Evolutionary conservation across 2,329 filamentous ascomycete genomes (phyloP).

Genomic region (Capronia coronata): DNA sequence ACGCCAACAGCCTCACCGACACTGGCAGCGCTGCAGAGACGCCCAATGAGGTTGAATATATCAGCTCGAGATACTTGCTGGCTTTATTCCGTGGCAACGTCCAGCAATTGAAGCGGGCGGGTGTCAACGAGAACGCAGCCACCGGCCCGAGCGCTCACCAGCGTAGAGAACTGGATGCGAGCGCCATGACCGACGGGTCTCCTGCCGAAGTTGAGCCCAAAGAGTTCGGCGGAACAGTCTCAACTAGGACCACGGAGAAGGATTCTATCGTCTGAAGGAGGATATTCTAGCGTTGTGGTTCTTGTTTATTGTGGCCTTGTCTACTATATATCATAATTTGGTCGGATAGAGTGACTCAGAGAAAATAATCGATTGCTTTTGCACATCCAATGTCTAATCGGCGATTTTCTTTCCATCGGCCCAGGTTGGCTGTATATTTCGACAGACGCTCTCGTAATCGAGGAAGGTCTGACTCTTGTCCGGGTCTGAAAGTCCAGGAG

Average conservation of each 20-base stretch:
- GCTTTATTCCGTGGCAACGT: conserved; percentile 17
- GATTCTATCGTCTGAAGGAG: not conserved
- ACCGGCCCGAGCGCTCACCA: not conserved
- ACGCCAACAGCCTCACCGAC: conserved; percentile 6
- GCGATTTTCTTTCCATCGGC: conserved; percentile 37
- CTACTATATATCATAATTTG: not conserved
- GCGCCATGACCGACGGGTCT: not conserved
- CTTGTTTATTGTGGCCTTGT: not conserved
- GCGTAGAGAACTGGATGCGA: not conserved
- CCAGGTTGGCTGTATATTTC: conserved; percentile 49
- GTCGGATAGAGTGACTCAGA: not conserved
- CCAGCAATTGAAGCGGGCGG: conserved; percentile 11
- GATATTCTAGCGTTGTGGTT: not conserved
- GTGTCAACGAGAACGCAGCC: not conserved
- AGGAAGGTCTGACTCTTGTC: conserved; percentile 44
- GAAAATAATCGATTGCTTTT: not conserved
- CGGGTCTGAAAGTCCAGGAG: conserved; percentile 53
- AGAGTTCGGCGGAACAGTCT: not conserved
- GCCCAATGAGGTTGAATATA: conserved; percentile 9
- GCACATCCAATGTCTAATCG: conserved; percentile 18
- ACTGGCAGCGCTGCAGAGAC: not conserved
- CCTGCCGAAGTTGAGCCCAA: not conserved
- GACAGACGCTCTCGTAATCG: conserved; percentile 72
- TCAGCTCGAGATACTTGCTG: conserved; percentile 16
- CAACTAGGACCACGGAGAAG: not conserved